Base-by-base conservation (phyloP, 2,329 filamentous ascomycete species). In the Madurella fahalii region DNA sequence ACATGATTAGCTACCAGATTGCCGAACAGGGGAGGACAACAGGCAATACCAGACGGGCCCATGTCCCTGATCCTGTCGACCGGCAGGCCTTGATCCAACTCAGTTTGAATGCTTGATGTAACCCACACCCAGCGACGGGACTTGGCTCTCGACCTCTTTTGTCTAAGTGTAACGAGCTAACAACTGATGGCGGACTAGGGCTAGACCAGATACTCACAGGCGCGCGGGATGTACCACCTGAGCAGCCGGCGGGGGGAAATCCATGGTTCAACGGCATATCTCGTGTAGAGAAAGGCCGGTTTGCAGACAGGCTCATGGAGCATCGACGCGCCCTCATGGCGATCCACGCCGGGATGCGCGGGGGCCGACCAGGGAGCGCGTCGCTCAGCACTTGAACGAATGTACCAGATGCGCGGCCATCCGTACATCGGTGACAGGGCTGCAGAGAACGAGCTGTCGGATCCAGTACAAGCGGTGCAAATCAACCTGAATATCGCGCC, bases 1-100 rank as follows among this genome's bases (percentile, higher is more conserved):
- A 52, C 52, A 44, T 60, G 56, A 58, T 64, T 61, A 64, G 61
- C 61, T 62, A 59, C 56, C 61, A 67, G 65, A 67, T 65, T 68
- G 64, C 66, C 66, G 63, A 67, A 63, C 54, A 60, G 47, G 59
- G 52, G 56, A 61, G 54, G 60, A 52, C 45, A 51, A 59, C 55
- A 45, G 47, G 47, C 50, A 51, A 58, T 58, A 47, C 37, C 54
- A 54, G 50, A 50, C 45, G 17, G 32, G 15, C 31, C 43, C 41
- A 34, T 42, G 58, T 48, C 16, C 25, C 30, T 50, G 34, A 15
- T 37, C 34, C 34, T 37, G 9, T 5, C 41, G 30, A 34, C 17
- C 7, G 30, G 18, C 37, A 15, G 25, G 4, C 5, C 20, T 17
- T 17, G 39, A 11, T 32, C 12, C 15, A 15, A 25, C 25, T 13